Conservation (phyloP, 148 eudicot genomes). For the Amaranthus palmeri region DNA sequence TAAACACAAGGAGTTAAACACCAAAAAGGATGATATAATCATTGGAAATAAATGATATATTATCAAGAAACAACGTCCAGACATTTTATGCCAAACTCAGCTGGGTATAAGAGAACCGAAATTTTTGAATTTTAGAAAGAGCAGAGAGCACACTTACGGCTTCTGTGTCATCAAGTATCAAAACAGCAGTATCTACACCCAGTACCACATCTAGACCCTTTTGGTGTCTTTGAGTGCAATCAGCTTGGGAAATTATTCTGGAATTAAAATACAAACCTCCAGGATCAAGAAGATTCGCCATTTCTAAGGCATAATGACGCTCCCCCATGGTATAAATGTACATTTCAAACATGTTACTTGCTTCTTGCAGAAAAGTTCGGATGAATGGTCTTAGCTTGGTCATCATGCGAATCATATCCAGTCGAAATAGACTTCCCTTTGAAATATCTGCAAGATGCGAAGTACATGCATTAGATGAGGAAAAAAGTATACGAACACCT, state of each 20-base stretch:
- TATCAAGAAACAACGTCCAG: not conserved
- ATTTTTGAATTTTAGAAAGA: not conserved
- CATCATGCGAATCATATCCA: conserved; percentile 73
- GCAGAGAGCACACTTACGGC: conserved; percentile 35
- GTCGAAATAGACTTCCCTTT: conserved; percentile 59
- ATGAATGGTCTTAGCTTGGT: conserved; percentile 94
- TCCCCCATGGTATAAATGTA: conserved; percentile 98
- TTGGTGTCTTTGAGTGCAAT: conserved; percentile 70
- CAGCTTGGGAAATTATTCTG: conserved; percentile 76
- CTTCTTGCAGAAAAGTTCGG: conserved; percentile 74
- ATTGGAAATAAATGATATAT: not conserved
- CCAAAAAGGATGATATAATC: too few relatives aligned
- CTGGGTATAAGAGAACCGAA: not conserved
- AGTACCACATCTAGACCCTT: conserved; percentile 91
- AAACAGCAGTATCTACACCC: conserved; percentile 79
- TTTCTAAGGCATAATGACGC: conserved; percentile 67
- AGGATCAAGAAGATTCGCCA: conserved; percentile 81
- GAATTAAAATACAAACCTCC: conserved; percentile 47
- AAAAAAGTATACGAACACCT: not conserved
- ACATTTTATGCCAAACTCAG: not conserved
- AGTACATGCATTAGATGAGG: conserved; percentile 8
- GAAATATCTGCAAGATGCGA: conserved; percentile 43
- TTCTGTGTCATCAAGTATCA: conserved; percentile 94
- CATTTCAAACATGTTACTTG: conserved; percentile 78
- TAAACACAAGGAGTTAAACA: not conserved